Conservation (phyloP, 2,329 filamentous ascomycete genomes). For the Exophiala spinifera region DNA sequence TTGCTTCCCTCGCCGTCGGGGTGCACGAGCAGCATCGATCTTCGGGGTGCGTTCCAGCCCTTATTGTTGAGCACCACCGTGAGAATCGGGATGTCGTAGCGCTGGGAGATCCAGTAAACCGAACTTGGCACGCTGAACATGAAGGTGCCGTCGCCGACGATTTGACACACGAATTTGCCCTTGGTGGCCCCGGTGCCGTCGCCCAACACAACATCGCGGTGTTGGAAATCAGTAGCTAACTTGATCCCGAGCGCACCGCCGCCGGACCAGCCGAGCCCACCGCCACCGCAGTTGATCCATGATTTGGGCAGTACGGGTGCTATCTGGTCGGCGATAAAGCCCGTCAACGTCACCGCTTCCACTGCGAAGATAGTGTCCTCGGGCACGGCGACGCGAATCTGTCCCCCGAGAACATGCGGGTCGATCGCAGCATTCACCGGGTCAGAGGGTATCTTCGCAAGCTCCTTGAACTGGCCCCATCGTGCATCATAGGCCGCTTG, state of each 20-base stretch:
- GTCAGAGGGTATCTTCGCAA: conserved; percentile 51
- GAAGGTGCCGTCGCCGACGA: conserved; percentile 67
- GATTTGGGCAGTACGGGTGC: conserved; percentile 65
- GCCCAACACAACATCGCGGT: conserved; percentile 37
- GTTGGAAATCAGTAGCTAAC: conserved; percentile 58
- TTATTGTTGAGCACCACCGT: conserved; percentile 69
- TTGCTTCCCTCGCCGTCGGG: conserved; percentile 61
- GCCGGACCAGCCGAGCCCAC: conserved; percentile 77
- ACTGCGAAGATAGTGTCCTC: conserved; percentile 70
- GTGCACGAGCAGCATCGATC: conserved; percentile 62
- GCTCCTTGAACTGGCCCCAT: conserved; percentile 57
- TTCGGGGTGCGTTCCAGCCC: conserved; percentile 66
- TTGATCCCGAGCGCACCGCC: conserved; percentile 74
- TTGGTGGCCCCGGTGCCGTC: conserved; percentile 37
- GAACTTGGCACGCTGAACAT: conserved; percentile 63
- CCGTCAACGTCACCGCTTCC: conserved; percentile 72
- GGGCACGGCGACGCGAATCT: conserved; percentile 57
- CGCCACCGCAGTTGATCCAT: conserved; percentile 79
- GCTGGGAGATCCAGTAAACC: conserved; percentile 66
- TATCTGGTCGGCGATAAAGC: conserved; percentile 67
- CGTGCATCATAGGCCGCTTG: conserved; percentile 57
- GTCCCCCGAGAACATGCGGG: conserved; percentile 55
- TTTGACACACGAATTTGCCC: conserved; percentile 60
- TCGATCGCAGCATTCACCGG: conserved; percentile 60
- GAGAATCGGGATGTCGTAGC: conserved; percentile 64